A percentile compares a stretch with the other conserved stretches of the same genome.
Conservation (phyloP, 495 filamentous ascomycete genomes). For the Massariosphaeria phaeospora region DNA sequence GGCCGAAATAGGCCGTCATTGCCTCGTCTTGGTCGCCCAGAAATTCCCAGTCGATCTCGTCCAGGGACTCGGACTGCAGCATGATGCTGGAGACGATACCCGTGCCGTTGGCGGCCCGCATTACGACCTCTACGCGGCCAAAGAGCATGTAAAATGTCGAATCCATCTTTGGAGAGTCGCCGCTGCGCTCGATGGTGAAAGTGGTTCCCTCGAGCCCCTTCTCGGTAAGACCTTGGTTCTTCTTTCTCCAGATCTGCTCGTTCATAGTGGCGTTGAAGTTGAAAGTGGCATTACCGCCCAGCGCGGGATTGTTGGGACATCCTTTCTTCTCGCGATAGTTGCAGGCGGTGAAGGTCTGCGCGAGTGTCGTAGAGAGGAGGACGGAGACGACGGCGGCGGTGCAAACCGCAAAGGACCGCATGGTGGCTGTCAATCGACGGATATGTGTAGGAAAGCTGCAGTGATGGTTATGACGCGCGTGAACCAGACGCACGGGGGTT, state of each 20-base stretch:
- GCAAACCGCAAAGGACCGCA: slow-evolving; percentile 15
- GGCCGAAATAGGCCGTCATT: slow-evolving; percentile 32
- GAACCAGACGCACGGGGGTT: slow-evolving; percentile 22
- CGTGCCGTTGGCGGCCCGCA: slow-evolving; percentile 25
- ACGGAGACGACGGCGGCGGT: slow-evolving; percentile 12
- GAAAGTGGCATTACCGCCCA: slow-evolving; percentile 33
- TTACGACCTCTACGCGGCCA: slow-evolving; percentile 17
- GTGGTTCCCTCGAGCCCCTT: slow-evolving; percentile 12
- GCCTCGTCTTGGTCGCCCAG: slow-evolving; percentile 20
- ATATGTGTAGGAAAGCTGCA: slow-evolving; percentile 25
- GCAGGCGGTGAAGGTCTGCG: slow-evolving; percentile 34
- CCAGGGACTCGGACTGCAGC: slow-evolving; percentile 27
- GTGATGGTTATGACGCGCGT: slow-evolving; percentile 20
- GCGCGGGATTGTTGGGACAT: slow-evolving; percentile 29
- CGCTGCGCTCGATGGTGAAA: slow-evolving; percentile 13
- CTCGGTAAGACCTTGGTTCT: slow-evolving; percentile 21
- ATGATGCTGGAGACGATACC: slow-evolving; percentile 30
- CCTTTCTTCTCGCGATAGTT: slow-evolving; percentile 30
- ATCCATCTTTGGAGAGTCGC: slow-evolving; percentile 23
- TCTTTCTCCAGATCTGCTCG: slow-evolving; percentile 24
- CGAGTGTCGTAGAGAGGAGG: slow-evolving; percentile 26
- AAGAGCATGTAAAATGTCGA: slow-evolving; percentile 31
- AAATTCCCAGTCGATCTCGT: slow-evolving; percentile 37
- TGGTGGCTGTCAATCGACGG: slow-evolving; percentile 9
- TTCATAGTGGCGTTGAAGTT: slow-evolving; percentile 26